Conservation (phyloP, 306 rosid species). For the Dryas octopetala region DNA sequence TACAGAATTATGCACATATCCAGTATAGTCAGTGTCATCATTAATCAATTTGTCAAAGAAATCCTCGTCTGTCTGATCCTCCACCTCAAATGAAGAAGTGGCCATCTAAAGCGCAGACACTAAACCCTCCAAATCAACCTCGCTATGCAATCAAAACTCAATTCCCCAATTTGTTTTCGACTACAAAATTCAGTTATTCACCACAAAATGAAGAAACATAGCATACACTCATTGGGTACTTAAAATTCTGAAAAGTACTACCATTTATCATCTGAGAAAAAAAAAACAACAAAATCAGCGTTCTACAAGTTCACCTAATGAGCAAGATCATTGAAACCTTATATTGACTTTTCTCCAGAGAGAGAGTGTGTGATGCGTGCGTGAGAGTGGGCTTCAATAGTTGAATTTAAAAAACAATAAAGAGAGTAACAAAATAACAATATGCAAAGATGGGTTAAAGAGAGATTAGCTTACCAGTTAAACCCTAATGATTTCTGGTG, state of each 20-base stretch:
- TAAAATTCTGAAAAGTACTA: background rate
- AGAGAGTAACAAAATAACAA: background rate
- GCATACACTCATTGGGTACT: background rate
- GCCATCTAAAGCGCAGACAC: constrained; percentile 55
- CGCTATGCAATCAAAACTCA: constrained; percentile 6
- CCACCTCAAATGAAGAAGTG: constrained; percentile 49
- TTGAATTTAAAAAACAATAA: background rate
- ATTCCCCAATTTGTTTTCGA: background rate
- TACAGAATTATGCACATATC: constrained; percentile 17
- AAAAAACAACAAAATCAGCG: background rate
- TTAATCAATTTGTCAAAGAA: constrained; percentile 72
- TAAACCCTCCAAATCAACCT: constrained; percentile 24
- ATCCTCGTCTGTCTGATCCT: constrained; percentile 84
- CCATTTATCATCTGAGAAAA: background rate
- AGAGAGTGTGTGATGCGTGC: no score
- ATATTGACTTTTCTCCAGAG: constrained; percentile 2
- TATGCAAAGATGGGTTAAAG: background rate
- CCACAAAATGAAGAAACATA: background rate
- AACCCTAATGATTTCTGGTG: background rate
- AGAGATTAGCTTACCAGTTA: background rate
- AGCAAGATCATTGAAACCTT: background rate
- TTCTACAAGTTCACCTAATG: background rate
- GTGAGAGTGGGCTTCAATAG: background rate
- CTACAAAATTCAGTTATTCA: background rate
- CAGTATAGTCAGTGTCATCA: constrained; percentile 44